phyloP scores from a whole-genome alignment of 345 rosid genomes.

The Populus alba region DNA sequence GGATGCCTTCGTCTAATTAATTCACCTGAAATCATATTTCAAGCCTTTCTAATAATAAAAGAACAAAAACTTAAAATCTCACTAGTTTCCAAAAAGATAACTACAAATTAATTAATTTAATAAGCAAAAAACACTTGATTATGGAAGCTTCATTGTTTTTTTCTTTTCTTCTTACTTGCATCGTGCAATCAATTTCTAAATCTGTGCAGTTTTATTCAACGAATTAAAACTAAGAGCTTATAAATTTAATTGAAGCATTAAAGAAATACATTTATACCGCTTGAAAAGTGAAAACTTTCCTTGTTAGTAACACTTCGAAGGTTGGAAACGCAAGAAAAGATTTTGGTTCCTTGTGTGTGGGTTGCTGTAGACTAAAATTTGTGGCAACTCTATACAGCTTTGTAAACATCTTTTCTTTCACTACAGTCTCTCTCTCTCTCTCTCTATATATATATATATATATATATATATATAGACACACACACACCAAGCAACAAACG shows the following conservation, averaged over 20 bases:
- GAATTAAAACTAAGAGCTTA: too few species aligned
- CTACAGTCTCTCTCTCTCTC: background rate
- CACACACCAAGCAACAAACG: too few species aligned
- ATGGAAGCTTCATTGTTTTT: too few species aligned
- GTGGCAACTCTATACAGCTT: background rate
- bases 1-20: too few species aligned
- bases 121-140: too few species aligned
- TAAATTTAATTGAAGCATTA: background rate
- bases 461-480: too few species aligned
- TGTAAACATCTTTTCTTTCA: background rate
- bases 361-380: background rate
- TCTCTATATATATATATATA: too few species aligned
- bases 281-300: constrained; percentile 36
- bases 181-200: background rate
- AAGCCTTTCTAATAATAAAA: too few species aligned
- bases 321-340: constrained; percentile 25
- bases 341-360: background rate
- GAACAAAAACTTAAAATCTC: too few species aligned
- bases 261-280: constrained; percentile 1
- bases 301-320: constrained; percentile 26
- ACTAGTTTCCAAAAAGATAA: too few species aligned
- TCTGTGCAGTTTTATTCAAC: background rate
- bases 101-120: too few species aligned
- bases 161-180: background rate
- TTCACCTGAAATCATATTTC: too few species aligned